Evolutionary conservation across 2,329 filamentous ascomycete species (phyloP).

Genomic region (Ceratocystis albifundus): DNA sequence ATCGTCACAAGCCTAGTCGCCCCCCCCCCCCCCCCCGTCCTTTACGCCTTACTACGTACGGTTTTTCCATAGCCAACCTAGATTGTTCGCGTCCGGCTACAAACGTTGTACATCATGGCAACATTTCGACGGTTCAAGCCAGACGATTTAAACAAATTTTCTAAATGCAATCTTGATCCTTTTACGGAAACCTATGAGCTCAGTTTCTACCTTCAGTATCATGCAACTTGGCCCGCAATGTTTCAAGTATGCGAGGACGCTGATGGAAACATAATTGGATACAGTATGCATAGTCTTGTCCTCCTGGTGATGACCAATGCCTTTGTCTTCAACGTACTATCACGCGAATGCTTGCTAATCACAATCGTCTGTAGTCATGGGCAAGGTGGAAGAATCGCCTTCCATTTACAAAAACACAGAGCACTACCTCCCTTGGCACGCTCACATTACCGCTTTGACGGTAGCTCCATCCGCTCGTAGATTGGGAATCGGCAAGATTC

Average conservation of each 20-base stretch:
- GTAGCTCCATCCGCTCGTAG: conserved; percentile 78
- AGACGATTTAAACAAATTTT: conserved; percentile 76
- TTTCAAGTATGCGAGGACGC: conserved; percentile 85
- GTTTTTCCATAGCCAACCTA: background rate
- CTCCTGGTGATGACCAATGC: conserved; percentile 10
- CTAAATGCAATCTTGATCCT: conserved; percentile 88
- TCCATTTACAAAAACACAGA: conserved; percentile 61
- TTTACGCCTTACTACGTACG: too few species aligned
- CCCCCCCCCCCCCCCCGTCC: too few species aligned
- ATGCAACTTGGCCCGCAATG: conserved; percentile 87
- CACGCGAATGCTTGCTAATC: background rate
- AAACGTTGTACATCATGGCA: conserved; percentile 45
- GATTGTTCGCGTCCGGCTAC: background rate
- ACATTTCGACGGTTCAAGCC: conserved; percentile 77
- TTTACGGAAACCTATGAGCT: conserved; percentile 97
- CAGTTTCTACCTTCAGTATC: conserved; percentile 89
- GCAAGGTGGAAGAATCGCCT: conserved; percentile 84
- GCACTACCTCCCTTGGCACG: conserved; percentile 98
- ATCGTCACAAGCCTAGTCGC: too few species aligned
- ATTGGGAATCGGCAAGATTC: conserved; percentile 71
- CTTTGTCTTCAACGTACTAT: background rate
- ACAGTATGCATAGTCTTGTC: conserved; percentile 52
- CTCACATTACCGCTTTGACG: conserved; percentile 91
- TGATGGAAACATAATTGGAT: conserved; percentile 81
- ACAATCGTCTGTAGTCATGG: conserved; percentile 61